These are phyloP conservation scores for Penicillium simplicissimum DNA, from an alignment of 495 filamentous ascomycete species.

Conservation along the genomic window DNA sequence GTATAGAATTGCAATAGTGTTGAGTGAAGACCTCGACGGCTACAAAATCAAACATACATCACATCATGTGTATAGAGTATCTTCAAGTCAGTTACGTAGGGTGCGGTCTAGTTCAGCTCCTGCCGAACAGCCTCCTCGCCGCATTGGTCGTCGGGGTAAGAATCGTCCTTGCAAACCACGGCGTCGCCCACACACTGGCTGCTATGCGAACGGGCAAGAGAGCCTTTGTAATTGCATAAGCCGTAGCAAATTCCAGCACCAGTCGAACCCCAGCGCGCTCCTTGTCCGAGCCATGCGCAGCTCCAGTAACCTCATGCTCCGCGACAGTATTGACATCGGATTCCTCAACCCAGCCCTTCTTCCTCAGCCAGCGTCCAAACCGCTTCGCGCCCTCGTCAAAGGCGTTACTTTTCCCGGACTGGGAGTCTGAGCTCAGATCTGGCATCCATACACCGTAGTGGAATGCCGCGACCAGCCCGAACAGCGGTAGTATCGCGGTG, in stretches of 20 bases:
- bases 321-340: conserved; percentile 36
- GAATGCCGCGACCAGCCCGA: conserved; percentile 73
- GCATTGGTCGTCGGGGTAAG: conserved; percentile 49
- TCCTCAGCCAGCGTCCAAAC: conserved; percentile 59
- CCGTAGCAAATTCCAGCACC: conserved; percentile 73
- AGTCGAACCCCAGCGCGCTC: conserved; percentile 49
- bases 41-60: conserved; percentile 34
- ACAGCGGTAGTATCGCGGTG: conserved; percentile 78
- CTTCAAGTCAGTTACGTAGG: conserved; percentile 4
- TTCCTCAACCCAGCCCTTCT: conserved; percentile 63
- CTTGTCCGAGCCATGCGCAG: background rate
- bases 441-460: conserved; percentile 71
- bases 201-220: conserved; percentile 74
- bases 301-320: conserved; percentile 26
- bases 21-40: conserved; percentile 24
- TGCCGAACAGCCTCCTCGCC: conserved; percentile 42
- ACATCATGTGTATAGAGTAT: conserved; percentile 15
- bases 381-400: conserved; percentile 55
- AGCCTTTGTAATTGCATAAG: conserved; percentile 85
- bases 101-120: conserved; percentile 13
- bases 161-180: conserved; percentile 82
- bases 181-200: conserved; percentile 82
- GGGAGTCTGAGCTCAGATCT: conserved; percentile 51
- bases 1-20: conserved; percentile 26
- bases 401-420: conserved; percentile 42